A percentile compares a stretch with the other conserved stretches of the same genome.
Evolutionary conservation across 2,329 filamentous ascomycete genomes (phyloP).

Genomic region (Capronia coronata): DNA sequence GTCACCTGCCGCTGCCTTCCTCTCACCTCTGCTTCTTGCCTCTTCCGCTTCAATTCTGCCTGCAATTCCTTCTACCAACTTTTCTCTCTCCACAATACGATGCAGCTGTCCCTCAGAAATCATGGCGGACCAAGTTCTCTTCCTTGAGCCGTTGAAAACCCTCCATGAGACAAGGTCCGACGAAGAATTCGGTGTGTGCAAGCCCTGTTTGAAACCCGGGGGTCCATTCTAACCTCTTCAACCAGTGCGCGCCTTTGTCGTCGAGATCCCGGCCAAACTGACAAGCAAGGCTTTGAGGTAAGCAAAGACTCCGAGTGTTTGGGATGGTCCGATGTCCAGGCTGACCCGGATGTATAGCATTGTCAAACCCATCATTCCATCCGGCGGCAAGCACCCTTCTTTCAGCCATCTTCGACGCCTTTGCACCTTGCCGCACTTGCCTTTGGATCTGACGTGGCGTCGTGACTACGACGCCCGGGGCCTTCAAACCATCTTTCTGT

Average conservation of each 20-base stretch:
- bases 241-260: slow-evolving; percentile 39
- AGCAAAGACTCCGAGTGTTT: slow-evolving; percentile 6
- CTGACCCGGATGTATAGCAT: slow-evolving; percentile 18
- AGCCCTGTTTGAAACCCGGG: neutral
- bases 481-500: slow-evolving; percentile 36
- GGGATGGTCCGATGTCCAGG: neutral
- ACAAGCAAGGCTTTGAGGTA: slow-evolving; percentile 42
- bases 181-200: slow-evolving; percentile 38
- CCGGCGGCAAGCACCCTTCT: slow-evolving; percentile 34
- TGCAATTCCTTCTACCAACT: neutral
- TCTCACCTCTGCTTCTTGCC: neutral
- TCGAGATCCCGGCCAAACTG: slow-evolving; percentile 40
- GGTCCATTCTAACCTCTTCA: slow-evolving; percentile 17
- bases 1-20: neutral
- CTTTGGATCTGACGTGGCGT: slow-evolving; percentile 26
- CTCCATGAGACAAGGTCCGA: slow-evolving; percentile 39
- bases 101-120: slow-evolving; percentile 14
- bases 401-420: slow-evolving; percentile 28
- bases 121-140: slow-evolving; percentile 19
- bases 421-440: slow-evolving; percentile 25
- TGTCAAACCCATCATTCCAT: slow-evolving; percentile 35
- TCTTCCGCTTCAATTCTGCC: too few relatives aligned
- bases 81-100: slow-evolving; percentile 8
- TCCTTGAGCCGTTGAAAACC: slow-evolving; percentile 38
- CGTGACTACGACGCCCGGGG: slow-evolving; percentile 26